Percentiles rank a stretch among this genome's conserved stretches.
Conservation (phyloP, 345 rosid genomes). For the Balakata baccata region DNA sequence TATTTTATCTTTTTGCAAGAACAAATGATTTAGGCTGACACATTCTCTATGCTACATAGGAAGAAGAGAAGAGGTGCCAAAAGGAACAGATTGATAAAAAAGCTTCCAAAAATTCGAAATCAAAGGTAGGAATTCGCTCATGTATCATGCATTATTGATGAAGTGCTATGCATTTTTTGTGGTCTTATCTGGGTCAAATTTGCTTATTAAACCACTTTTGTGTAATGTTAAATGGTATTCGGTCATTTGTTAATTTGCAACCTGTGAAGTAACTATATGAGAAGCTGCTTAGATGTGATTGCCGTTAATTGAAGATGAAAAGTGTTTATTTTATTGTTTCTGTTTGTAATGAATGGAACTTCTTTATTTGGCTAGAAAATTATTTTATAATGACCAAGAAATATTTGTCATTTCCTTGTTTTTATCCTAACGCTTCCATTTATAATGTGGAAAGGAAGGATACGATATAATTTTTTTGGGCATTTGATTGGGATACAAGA, state of each 20-base stretch:
- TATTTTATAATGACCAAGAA: neutral
- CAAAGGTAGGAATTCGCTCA: conserved; percentile 29
- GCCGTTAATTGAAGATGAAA: neutral
- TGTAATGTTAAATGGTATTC: neutral
- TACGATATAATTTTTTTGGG: neutral
- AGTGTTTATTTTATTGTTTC: neutral
- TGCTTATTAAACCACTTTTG: neutral
- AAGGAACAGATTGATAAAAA: conserved; percentile 24
- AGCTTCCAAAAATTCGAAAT: conserved; percentile 27
- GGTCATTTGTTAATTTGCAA: neutral
- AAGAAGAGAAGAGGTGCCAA: conserved; percentile 55
- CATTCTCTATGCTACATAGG: conserved; percentile 27
- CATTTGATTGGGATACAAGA: neutral
- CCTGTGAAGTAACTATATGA: neutral
- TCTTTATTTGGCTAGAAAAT: neutral
- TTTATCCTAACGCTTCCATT: neutral
- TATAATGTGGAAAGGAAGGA: neutral
- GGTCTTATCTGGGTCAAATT: neutral
- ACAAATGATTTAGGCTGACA: neutral
- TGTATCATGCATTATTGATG: neutral
- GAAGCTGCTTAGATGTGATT: neutral
- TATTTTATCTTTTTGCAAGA: neutral
- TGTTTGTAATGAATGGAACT: neutral
- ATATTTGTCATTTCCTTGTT: neutral
- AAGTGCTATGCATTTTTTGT: conserved; percentile 5